Percentiles rank a stretch among this genome's conserved stretches.
These are phyloP conservation scores for Pseudogymnoascus sp. DNA, from an alignment of 2,329 filamentous ascomycete species.

Conservation along the genomic window DNA sequence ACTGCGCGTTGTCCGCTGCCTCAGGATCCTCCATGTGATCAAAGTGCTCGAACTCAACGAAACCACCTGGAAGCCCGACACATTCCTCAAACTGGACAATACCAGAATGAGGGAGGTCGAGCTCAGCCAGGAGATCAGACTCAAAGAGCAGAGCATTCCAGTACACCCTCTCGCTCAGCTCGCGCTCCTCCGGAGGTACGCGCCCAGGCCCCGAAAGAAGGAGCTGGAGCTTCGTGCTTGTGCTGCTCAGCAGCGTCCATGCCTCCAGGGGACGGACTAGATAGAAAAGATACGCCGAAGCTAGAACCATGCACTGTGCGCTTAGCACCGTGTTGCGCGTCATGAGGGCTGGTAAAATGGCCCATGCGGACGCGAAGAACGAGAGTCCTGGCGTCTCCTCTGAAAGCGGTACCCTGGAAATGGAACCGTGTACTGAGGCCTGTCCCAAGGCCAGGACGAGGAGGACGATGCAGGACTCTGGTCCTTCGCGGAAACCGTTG, in stretches of 20 bases:
- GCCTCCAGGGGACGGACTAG: slow-evolving; percentile 75
- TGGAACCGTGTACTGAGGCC: slow-evolving; percentile 68
- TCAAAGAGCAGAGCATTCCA: slow-evolving; percentile 80
- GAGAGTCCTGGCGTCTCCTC: slow-evolving; percentile 68
- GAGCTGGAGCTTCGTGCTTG: slow-evolving; percentile 74
- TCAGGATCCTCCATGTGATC: slow-evolving; percentile 46
- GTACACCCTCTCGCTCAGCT: slow-evolving; percentile 70
- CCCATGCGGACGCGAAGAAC: slow-evolving; percentile 77
- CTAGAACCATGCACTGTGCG: slow-evolving; percentile 72
- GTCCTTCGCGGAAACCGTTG: slow-evolving; percentile 68
- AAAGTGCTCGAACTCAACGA: slow-evolving; percentile 46
- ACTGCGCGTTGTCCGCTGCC: slow-evolving; percentile 29
- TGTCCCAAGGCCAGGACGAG: slow-evolving; percentile 71
- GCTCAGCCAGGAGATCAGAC: slow-evolving; percentile 69
- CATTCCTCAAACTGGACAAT: slow-evolving; percentile 77
- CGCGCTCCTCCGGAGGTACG: slow-evolving; percentile 62
- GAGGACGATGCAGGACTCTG: slow-evolving; percentile 75
- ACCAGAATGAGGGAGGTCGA: slow-evolving; percentile 75
- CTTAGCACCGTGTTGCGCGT: slow-evolving; percentile 71
- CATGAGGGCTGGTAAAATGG: slow-evolving; percentile 69
- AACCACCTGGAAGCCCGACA: slow-evolving; percentile 70
- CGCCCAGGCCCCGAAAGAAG: slow-evolving; percentile 67
- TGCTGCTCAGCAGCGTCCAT: slow-evolving; percentile 72
- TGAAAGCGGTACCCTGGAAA: slow-evolving; percentile 61
- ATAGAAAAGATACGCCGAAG: slow-evolving; percentile 77